phyloP scores from a whole-genome alignment of 352 stramenopile species.

The Elongisporangium undulatum region DNA sequence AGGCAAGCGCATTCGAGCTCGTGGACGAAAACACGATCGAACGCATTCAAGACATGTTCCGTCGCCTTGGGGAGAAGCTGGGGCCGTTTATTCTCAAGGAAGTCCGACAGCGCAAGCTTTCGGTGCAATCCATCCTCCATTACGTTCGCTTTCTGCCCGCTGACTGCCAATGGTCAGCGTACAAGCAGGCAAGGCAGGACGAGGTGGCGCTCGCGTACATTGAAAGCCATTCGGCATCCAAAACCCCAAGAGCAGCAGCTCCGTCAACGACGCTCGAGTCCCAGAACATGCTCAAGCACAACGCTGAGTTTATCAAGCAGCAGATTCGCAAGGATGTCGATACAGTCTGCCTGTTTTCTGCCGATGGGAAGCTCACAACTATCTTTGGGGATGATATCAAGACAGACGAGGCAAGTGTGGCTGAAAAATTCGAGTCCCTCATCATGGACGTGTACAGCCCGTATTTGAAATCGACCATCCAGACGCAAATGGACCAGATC shows the following conservation, averaged over 20 bases:
- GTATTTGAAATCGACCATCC: conserved; percentile 45
- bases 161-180: conserved; percentile 58
- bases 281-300: conserved; percentile 36
- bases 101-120: conserved; percentile 43
- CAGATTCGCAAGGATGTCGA: conserved; percentile 70
- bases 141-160: conserved; percentile 65
- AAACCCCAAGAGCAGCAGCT: neutral
- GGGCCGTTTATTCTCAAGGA: conserved; percentile 45
- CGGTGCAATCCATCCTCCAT: conserved; percentile 45
- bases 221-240: conserved; percentile 16
- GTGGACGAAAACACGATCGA: conserved; percentile 43
- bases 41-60: conserved; percentile 72
- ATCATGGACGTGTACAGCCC: conserved; percentile 54
- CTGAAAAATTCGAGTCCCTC: conserved; percentile 58
- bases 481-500: conserved; percentile 55
- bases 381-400: conserved; percentile 66
- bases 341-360: conserved; percentile 60
- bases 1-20: conserved; percentile 2
- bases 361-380: conserved; percentile 56
- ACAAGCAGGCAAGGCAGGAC: conserved; percentile 53
- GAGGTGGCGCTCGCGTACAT: conserved; percentile 45
- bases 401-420: conserved; percentile 40
- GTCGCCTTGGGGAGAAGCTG: conserved; percentile 43
- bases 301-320: conserved; percentile 70
- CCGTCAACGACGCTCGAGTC: conserved; percentile 2